Conservation (phyloP, 2,329 filamentous ascomycete species). For the Orbilia brochopaga region DNA sequence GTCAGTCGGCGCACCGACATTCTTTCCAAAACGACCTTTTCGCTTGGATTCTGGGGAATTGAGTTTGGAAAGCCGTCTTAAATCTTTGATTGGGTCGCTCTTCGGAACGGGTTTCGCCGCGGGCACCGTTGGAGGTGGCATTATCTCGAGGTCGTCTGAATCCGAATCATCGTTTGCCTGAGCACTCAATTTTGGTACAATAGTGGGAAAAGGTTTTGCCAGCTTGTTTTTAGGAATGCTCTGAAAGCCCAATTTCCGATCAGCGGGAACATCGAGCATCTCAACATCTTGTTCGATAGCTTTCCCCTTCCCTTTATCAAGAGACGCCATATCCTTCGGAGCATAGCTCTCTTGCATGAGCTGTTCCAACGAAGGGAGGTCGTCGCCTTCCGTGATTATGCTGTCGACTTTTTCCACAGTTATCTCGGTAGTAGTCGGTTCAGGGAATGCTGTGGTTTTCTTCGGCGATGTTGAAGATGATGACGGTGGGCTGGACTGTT, state of each 20-base stretch:
- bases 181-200: conserved; percentile 2
- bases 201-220: conserved; percentile 6
- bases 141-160: conserved; percentile 56
- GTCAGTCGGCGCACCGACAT: conserved; percentile 70
- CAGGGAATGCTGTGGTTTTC: neutral
- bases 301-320: conserved; percentile 51
- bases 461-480: conserved; percentile 20
- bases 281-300: conserved; percentile 43
- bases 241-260: conserved; percentile 30
- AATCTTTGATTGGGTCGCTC: conserved; percentile 40
- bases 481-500: conserved; percentile 35
- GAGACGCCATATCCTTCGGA: conserved; percentile 22
- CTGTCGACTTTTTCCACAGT: conserved; percentile 1
- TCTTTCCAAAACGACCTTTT: conserved; percentile 56
- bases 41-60: conserved; percentile 57
- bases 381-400: conserved; percentile 9
- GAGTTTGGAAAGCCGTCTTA: conserved; percentile 17
- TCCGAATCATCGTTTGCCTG: conserved; percentile 25
- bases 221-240: conserved; percentile 26
- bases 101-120: conserved; percentile 2
- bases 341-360: conserved; percentile 25
- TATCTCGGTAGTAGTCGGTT: neutral
- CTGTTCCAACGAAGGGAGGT: conserved; percentile 29
- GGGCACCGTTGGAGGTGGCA: conserved; percentile 55
- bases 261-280: conserved; percentile 24